Conservation (phyloP, 371 early-diverging fungal species). For the Blyttiomyces sp. region DNA sequence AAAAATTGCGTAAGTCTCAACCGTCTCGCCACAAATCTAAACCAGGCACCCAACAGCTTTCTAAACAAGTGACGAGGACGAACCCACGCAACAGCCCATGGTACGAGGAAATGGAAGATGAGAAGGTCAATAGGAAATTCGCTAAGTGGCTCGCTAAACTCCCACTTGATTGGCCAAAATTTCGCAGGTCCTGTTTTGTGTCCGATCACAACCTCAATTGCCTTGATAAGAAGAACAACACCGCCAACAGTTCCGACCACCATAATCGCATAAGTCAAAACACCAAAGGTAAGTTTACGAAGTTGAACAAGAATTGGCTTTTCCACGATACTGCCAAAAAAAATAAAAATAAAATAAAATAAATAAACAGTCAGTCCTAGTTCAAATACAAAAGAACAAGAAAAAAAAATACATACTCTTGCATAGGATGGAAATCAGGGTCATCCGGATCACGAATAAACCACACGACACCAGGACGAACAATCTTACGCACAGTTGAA, state of each 20-base stretch:
- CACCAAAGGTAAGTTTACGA: constrained; percentile 73
- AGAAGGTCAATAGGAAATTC: constrained; percentile 75
- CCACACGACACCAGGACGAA: constrained; percentile 92
- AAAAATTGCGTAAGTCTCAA: constrained; percentile 78
- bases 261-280: constrained; percentile 70
- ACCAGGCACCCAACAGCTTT: constrained; percentile 53
- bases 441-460: constrained; percentile 94
- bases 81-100: constrained; percentile 52
- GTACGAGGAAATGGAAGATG: constrained; percentile 65
- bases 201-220: constrained; percentile 17
- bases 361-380: not conserved
- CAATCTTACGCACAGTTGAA: constrained; percentile 65
- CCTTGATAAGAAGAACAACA: constrained; percentile 17
- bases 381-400: not conserved
- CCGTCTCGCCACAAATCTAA: constrained; percentile 51
- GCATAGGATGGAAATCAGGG: constrained; percentile 86
- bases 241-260: constrained; percentile 68
- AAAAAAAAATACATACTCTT: constrained; percentile 58
- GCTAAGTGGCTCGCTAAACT: constrained; percentile 62
- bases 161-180: constrained; percentile 44
- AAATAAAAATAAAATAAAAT: not conserved
- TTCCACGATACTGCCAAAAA: constrained; percentile 48
- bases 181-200: constrained; percentile 15
- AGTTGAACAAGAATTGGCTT: constrained; percentile 69
- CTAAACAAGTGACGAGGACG: constrained; percentile 46